Evolutionary conservation across 2,329 filamentous ascomycete species (phyloP).

Genomic region (Cryphonectria parasitica): DNA sequence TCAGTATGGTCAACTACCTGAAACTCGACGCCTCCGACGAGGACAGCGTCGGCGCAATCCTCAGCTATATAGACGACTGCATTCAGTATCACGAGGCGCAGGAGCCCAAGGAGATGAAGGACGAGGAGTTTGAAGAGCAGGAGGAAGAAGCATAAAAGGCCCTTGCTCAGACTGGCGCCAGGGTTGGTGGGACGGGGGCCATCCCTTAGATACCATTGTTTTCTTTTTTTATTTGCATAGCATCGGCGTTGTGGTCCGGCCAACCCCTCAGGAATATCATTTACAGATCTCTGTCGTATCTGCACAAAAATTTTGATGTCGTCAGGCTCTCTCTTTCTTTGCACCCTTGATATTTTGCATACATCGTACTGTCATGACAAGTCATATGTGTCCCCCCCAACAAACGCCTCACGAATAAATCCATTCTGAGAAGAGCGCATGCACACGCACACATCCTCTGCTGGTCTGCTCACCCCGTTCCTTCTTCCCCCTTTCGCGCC

Average conservation of each 20-base stretch:
- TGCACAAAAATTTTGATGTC: constrained; percentile 11
- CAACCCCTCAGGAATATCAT: constrained; percentile 25
- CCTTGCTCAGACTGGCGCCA: constrained; percentile 31
- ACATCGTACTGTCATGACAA: constrained; percentile 18
- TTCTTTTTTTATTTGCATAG: constrained; percentile 38
- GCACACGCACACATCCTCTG: neutral
- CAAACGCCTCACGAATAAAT: constrained; percentile 1
- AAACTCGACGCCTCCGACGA: constrained; percentile 86
- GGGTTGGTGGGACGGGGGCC: neutral
- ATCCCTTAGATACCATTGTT: neutral
- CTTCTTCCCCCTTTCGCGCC: constrained; percentile 9
- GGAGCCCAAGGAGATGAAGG: constrained; percentile 81
- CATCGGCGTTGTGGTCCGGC: constrained; percentile 44
- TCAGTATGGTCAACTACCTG: constrained; percentile 96
- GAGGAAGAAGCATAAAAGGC: constrained; percentile 33
- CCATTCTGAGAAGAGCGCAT: neutral
- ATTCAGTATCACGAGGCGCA: constrained; percentile 94
- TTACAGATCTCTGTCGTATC: constrained; percentile 3
- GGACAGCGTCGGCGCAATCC: constrained; percentile 73
- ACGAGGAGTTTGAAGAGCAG: constrained; percentile 59
- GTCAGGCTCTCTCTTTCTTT: neutral
- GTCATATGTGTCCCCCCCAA: constrained; percentile 6
- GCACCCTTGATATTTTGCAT: neutral
- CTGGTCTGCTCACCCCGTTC: neutral
- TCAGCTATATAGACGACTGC: constrained; percentile 85